A percentile compares a stretch with the other conserved stretches of the same genome.
Conservation (phyloP, 139 green algal genomes). For the Ettlia oleoabundans region DNA sequence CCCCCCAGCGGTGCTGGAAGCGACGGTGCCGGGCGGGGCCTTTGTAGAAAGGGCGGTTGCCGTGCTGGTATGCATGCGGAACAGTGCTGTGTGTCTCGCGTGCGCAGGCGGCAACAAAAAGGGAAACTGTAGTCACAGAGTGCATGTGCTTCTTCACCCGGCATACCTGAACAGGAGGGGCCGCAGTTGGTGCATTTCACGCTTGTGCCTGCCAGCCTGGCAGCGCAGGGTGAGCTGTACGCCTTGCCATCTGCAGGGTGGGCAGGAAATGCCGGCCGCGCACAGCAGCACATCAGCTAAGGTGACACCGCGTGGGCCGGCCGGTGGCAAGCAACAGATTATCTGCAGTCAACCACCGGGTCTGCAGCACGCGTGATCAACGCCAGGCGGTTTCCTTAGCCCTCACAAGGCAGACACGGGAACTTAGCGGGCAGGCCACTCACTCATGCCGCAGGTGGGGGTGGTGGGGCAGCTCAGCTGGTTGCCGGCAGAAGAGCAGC, state of each 20-base stretch:
- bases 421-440: not conserved
- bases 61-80: too few relatives aligned
- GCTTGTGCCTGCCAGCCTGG: not conserved
- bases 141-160: too few relatives aligned
- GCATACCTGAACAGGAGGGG: not conserved
- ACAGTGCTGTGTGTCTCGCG: too few relatives aligned
- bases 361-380: not conserved
- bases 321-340: too few relatives aligned
- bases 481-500: not conserved
- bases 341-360: too few relatives aligned
- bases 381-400: not conserved
- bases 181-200: constrained; percentile 3
- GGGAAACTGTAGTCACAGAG: too few relatives aligned
- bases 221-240: not conserved
- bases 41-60: too few relatives aligned
- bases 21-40: too few relatives aligned
- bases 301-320: too few relatives aligned
- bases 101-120: not conserved
- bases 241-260: not conserved
- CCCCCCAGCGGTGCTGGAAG: too few relatives aligned
- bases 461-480: not conserved
- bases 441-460: not conserved
- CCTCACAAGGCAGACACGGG: not conserved
- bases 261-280: not conserved
- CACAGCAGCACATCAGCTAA: too few relatives aligned